Conservation (phyloP, 192 early-diverging fungal species). For the Entomortierella lignicola region DNA sequence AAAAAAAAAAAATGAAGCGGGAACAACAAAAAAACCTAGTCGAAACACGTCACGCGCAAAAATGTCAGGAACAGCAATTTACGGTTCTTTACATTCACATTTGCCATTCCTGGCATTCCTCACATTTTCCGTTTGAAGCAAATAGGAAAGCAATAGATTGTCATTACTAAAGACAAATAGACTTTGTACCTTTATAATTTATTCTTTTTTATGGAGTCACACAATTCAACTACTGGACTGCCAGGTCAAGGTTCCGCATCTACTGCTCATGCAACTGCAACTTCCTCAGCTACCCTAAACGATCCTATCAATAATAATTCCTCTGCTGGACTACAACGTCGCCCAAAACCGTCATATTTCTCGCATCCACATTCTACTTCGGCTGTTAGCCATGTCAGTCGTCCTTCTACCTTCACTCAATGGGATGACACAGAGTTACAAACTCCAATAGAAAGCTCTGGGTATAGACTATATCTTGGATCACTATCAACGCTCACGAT, state of each 20-base stretch:
- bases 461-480: slow-evolving; percentile 6
- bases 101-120: too few relatives aligned
- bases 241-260: background rate
- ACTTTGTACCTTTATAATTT: too few relatives aligned
- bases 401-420: slow-evolving; percentile 22
- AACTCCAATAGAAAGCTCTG: slow-evolving; percentile 33
- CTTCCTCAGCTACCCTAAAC: background rate
- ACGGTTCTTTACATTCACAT: too few relatives aligned
- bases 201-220: background rate
- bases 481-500: background rate
- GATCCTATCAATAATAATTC: background rate
- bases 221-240: too few relatives aligned
- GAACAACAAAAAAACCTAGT: too few relatives aligned
- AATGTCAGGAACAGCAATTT: too few relatives aligned
- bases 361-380: slow-evolving; percentile 12
- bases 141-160: too few relatives aligned
- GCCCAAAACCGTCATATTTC: slow-evolving; percentile 7
- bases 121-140: too few relatives aligned
- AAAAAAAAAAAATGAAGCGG: too few relatives aligned
- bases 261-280: background rate
- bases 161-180: too few relatives aligned
- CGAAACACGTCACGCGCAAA: too few relatives aligned
- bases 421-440: slow-evolving; percentile 50
- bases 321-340: slow-evolving; percentile 1
- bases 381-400: background rate